Evolutionary conservation across 257 asterid species (phyloP), one percentile per base, ranked within the genome.

Genomic region (Fraxinus excelsior): DNA sequence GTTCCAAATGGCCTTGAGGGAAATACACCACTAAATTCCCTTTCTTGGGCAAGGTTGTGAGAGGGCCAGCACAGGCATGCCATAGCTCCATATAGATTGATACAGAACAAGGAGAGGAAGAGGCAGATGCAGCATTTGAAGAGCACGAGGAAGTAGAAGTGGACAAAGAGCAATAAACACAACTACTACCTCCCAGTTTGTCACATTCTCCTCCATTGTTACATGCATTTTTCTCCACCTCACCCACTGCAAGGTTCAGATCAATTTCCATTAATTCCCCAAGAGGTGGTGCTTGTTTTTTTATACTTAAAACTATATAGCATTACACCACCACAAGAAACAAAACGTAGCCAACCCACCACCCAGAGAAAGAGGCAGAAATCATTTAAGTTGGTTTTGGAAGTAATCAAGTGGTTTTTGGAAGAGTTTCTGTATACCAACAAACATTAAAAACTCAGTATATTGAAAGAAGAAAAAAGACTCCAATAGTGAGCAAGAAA

Each of bases 61-160:
- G 85, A 21, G 99, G 98, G 1, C 99, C 97, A 82, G 98, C 97
- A 85, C 98, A 90, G 58, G 98, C 98, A 85, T 93, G 87, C 99
- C 99, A 96, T 7, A 96, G 94, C 92, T 96, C 99, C 79, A 83
- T 78, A 72, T 83, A 91, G 34, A 96, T 84, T 76, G 93, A 89
- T 37, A 32, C 72, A 53, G 81, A 56, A 74, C 69, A 66, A 3
- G 84, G 72, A 11, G 84, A 80, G 69, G 86, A 49, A 79, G 81
- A 67, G 68, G 88, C 82, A 67, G 92, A 86, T 26, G 88, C 86
- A 12, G 80, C 89, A 84, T 85, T 89, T 74, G 96, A 90, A 79
- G 96, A 91, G 74, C 86, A 90, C 4, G 96, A 91, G 16, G 92
- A 89, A 75, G 87, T 80, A 16, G 94, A 86, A 82, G 89, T 73